phyloP scores from a whole-genome alignment of 1,284 basidiomycete species.

The Lentinula novae-zelandiae region DNA sequence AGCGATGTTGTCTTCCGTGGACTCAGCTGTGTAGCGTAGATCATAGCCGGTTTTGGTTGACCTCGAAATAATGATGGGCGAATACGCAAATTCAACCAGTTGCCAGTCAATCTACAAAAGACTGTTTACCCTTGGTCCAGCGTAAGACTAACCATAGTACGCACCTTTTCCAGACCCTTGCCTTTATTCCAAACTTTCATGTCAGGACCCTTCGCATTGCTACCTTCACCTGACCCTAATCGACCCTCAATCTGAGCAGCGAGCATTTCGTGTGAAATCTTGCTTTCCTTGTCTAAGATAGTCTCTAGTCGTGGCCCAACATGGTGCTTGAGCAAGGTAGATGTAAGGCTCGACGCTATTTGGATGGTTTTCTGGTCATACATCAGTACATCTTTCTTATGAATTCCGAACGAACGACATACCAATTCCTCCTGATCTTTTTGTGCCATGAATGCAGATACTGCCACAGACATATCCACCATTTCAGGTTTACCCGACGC shows the following conservation, averaged over 20 bases:
- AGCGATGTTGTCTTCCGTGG: slow-evolving; percentile 79
- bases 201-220: slow-evolving; percentile 73
- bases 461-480: slow-evolving; percentile 73
- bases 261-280: slow-evolving; percentile 86
- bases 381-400: not conserved
- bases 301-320: slow-evolving; percentile 87
- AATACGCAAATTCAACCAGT: slow-evolving; percentile 90
- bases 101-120: slow-evolving; percentile 74
- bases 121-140: not conserved
- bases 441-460: slow-evolving; percentile 78
- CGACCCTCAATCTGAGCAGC: slow-evolving; percentile 82
- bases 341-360: slow-evolving; percentile 77
- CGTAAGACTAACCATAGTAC: slow-evolving; percentile 23
- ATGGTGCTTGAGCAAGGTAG: slow-evolving; percentile 83
- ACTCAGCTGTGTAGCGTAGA: slow-evolving; percentile 82
- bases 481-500: slow-evolving; percentile 63
- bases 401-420: slow-evolving; percentile 26
- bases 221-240: slow-evolving; percentile 81
- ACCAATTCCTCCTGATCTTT: slow-evolving; percentile 94
- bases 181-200: slow-evolving; percentile 89
- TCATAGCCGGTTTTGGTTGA: slow-evolving; percentile 83
- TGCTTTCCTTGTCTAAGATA: slow-evolving; percentile 88
- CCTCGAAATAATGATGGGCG: slow-evolving; percentile 93
- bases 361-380: slow-evolving; percentile 67
- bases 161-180: slow-evolving; percentile 67